These are phyloP conservation scores for Prunus mume DNA, from an alignment of 306 rosid species.

Conservation along the genomic window DNA sequence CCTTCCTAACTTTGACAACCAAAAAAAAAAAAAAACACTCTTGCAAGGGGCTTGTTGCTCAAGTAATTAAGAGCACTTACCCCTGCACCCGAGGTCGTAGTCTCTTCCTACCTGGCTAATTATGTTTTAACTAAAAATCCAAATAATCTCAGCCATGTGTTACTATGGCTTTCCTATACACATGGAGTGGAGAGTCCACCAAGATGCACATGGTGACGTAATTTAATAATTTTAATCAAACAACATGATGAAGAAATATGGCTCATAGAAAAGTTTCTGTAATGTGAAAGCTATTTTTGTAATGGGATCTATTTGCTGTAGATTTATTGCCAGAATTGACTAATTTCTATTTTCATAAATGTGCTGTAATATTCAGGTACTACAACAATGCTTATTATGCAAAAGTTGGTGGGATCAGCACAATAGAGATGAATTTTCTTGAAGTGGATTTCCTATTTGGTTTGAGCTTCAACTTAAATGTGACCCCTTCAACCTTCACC, in stretches of 20 bases:
- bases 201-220: not conserved
- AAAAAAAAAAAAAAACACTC: not conserved
- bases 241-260: not conserved
- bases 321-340: not conserved
- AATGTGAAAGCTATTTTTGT: not conserved
- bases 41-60: accelerated
- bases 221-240: not conserved
- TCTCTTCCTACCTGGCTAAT: too few relatives aligned
- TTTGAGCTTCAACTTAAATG: slow-evolving; percentile 77
- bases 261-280: too few relatives aligned
- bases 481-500: slow-evolving; percentile 73
- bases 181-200: slow-evolving; percentile 8
- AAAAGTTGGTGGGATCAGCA: slow-evolving; percentile 95
- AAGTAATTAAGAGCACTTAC: too few relatives aligned
- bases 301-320: not conserved
- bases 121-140: not conserved
- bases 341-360: not conserved
- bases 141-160: slow-evolving; percentile 29
- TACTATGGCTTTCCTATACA: not conserved
- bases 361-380: slow-evolving; percentile 47
- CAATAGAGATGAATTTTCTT: slow-evolving; percentile 85
- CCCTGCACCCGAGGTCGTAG: too few relatives aligned
- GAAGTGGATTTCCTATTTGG: slow-evolving; percentile 93
- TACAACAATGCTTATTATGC: slow-evolving; percentile 98
- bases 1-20: not conserved